A percentile compares a stretch with the other conserved stretches of the same genome.
Evolutionary conservation across 441 rosid species (phyloP).

Genomic region (Metrosideros polymorpha): DNA sequence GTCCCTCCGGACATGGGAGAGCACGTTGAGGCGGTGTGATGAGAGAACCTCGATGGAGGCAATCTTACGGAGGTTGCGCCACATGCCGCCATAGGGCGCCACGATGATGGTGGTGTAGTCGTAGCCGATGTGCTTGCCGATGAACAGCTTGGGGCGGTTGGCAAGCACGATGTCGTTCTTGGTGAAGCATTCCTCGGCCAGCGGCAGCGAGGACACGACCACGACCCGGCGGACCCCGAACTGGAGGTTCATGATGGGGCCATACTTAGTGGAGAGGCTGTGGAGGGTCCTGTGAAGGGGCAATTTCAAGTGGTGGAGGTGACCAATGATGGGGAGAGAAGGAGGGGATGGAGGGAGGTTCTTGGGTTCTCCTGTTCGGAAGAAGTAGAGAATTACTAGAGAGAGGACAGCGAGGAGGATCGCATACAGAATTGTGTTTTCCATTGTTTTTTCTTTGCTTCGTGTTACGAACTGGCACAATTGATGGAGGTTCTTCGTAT

Average conservation of each 20-base stretch:
- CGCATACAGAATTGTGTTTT: not conserved
- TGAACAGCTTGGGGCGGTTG: not conserved
- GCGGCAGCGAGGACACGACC: not conserved
- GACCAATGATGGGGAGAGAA: conserved; percentile 1
- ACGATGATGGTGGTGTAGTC: not conserved
- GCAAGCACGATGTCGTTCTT: not conserved
- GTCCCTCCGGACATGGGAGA: not conserved
- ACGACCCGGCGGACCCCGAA: not conserved
- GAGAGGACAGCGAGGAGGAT: not conserved
- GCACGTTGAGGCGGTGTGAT: not conserved
- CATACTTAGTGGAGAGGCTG: not conserved
- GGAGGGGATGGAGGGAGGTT: not conserved
- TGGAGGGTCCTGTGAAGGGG: not conserved
- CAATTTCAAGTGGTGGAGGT: not conserved
- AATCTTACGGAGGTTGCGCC: not conserved
- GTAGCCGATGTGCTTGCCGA: not conserved
- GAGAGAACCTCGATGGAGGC: not conserved
- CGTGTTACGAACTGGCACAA: not conserved
- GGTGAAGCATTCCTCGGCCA: not conserved
- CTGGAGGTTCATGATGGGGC: not conserved
- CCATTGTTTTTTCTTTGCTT: not conserved
- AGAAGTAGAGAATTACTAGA: not conserved
- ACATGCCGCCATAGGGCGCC: not conserved
- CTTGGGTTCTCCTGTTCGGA: not conserved
- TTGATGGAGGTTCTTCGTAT: not conserved